phyloP scores from a whole-genome alignment of 768 basidiomycete genomes.

The Amanita fuliginea region DNA sequence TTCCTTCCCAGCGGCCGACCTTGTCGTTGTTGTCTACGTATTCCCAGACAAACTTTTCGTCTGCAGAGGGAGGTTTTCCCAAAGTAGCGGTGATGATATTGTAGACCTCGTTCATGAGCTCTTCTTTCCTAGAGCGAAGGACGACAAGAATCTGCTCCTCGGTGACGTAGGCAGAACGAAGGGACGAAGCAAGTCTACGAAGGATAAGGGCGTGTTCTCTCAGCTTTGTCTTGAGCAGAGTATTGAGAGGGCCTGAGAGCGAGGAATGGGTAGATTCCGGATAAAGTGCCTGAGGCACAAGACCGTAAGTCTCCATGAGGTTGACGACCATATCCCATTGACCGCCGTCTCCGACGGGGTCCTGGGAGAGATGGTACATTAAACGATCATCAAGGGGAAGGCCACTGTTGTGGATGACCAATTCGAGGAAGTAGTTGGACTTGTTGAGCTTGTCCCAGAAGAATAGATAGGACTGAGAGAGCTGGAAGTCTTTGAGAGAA shows the following conservation, averaged over 20 bases:
- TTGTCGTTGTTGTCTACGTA: conserved; percentile 79
- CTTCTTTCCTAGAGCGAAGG: conserved; percentile 77
- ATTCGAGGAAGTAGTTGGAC: conserved; percentile 85
- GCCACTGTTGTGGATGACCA: conserved; percentile 72
- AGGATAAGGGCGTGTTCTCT: conserved; percentile 85
- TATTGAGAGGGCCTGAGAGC: conserved; percentile 60
- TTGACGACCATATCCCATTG: conserved; percentile 89
- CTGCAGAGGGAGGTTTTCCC: conserved; percentile 73
- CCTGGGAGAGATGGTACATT: conserved; percentile 61
- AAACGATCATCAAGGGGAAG: conserved; percentile 75
- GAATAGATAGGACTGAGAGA: conserved; percentile 90
- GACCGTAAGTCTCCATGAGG: conserved; percentile 60
- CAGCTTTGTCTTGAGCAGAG: conserved; percentile 79
- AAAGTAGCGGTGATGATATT: conserved; percentile 75
- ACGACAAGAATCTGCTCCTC: conserved; percentile 35
- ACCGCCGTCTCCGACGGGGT: conserved; percentile 84
- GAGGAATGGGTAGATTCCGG: conserved; percentile 83
- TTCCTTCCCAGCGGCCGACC: conserved; percentile 65
- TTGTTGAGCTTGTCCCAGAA: conserved; percentile 98
- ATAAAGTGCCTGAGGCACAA: conserved; percentile 74
- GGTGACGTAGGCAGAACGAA: conserved; percentile 37
- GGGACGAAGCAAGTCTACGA: conserved; percentile 45
- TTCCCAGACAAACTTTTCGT: conserved; percentile 74
- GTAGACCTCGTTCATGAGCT: conserved; percentile 76
- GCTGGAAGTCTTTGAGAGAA: conserved; percentile 81